Evolutionary conservation across 139 green algal genomes (phyloP).

Genomic region (Gonium pectorale): DNA sequence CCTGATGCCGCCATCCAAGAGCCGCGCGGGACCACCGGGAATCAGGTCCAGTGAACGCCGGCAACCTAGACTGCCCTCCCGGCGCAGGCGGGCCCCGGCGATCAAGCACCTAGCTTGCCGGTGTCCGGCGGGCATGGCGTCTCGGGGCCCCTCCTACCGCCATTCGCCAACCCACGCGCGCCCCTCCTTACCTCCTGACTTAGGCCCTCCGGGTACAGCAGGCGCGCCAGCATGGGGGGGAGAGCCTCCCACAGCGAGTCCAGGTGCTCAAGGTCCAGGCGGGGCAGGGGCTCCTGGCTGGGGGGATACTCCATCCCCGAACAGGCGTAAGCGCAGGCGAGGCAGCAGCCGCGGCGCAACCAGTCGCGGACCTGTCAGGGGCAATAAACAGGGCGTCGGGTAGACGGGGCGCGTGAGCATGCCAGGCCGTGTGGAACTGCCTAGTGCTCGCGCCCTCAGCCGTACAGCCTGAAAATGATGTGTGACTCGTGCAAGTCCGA

Average conservation of each 20-base stretch:
- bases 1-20: background rate
- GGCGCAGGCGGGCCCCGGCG: background rate
- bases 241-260: background rate
- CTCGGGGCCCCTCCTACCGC: background rate
- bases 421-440: background rate
- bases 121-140: background rate
- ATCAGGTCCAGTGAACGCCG: background rate
- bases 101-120: background rate
- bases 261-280: background rate
- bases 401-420: too few species aligned
- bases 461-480: background rate
- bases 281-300: background rate
- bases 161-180: background rate
- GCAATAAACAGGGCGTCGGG: background rate
- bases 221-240: background rate
- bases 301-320: background rate
- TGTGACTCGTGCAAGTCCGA: background rate
- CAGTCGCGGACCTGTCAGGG: slow-evolving; percentile 29
- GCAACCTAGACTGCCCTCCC: too few species aligned
- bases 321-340: slow-evolving; percentile 18
- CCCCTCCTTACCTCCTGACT: background rate
- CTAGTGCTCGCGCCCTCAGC: background rate
- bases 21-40: background rate
- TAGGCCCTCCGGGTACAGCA: slow-evolving; percentile 33
- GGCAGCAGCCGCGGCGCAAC: slow-evolving; percentile 23